A percentile compares a stretch with the other conserved stretches of the same genome.
Conservation (phyloP, 176 grass and related monocot species). For the Rhynchospora tenuis region DNA sequence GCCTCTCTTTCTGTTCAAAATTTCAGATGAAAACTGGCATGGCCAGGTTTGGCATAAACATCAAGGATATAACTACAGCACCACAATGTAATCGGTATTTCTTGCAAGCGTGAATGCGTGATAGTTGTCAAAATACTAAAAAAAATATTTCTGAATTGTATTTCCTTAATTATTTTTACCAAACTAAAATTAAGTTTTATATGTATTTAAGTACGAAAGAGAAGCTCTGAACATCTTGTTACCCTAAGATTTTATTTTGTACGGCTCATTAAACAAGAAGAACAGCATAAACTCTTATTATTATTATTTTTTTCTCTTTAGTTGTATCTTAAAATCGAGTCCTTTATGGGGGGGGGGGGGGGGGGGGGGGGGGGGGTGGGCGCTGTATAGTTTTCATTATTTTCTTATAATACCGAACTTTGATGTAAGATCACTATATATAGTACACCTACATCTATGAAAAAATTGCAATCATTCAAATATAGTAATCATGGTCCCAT, state of each 20-base stretch:
- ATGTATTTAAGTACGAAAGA: background rate
- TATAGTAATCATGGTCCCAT: background rate
- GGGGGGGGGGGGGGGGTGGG: too few species aligned
- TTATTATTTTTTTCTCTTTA: too few species aligned
- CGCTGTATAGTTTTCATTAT: too few species aligned
- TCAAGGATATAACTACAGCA: background rate
- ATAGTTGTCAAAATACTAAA: too few species aligned
- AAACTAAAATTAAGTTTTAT: background rate
- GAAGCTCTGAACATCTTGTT: background rate
- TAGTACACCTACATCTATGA: too few species aligned
- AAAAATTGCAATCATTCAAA: background rate
- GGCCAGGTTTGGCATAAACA: background rate
- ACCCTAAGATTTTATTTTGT: too few species aligned
- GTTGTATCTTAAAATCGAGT: too few species aligned
- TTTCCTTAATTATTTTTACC: background rate
- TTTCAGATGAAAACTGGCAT: background rate
- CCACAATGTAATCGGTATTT: background rate
- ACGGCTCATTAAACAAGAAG: too few species aligned
- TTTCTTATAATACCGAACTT: too few species aligned
- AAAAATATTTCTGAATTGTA: background rate
- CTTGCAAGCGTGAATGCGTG: background rate
- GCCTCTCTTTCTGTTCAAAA: background rate
- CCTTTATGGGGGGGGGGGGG: too few species aligned
- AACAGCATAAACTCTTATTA: too few species aligned
- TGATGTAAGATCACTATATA: too few species aligned